phyloP scores from a whole-genome alignment of 169 alveolate genomes.

The Cryptosporidium ryanae region DNA sequence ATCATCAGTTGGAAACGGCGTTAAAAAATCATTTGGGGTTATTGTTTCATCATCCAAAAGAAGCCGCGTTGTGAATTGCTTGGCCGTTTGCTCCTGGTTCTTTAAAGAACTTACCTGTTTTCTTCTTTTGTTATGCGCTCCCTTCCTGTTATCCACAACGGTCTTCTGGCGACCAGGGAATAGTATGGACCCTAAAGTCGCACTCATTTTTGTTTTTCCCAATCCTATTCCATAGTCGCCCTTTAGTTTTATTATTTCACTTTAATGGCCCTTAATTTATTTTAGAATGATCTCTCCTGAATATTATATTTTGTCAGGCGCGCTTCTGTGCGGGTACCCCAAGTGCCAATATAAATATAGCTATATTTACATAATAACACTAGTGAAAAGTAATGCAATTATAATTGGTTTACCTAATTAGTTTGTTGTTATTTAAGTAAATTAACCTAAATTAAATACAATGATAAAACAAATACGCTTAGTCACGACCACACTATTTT shows the following conservation, averaged over 20 bases:
- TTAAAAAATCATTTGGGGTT: slow-evolving; percentile 65
- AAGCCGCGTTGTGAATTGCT: slow-evolving; percentile 75
- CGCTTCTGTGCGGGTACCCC: no score
- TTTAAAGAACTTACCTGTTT: slow-evolving; percentile 55
- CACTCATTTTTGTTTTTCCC: slow-evolving; percentile 48
- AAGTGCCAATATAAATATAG: no score
- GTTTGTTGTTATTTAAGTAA: no score
- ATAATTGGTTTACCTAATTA: no score
- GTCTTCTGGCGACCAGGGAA: slow-evolving; percentile 74
- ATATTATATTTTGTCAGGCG: no score
- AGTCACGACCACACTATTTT: no score
- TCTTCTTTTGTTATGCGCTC: slow-evolving; percentile 61
- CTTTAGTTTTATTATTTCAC: slow-evolving; percentile 11
- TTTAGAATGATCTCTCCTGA: no score
- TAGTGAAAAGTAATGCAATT: no score
- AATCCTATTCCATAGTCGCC: slow-evolving; percentile 5
- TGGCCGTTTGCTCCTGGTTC: slow-evolving; percentile 72
- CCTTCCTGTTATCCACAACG: slow-evolving; percentile 32
- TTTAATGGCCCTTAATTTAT: no score
- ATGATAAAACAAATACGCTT: no score
- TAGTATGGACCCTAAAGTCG: slow-evolving; percentile 75
- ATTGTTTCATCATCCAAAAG: slow-evolving; percentile 75
- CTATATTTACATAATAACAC: no score
- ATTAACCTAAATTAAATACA: no score
- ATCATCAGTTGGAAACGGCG: slow-evolving; percentile 70